Base-by-base conservation (phyloP, 306 rosid genomes). In the Mucuna pruriens region DNA sequence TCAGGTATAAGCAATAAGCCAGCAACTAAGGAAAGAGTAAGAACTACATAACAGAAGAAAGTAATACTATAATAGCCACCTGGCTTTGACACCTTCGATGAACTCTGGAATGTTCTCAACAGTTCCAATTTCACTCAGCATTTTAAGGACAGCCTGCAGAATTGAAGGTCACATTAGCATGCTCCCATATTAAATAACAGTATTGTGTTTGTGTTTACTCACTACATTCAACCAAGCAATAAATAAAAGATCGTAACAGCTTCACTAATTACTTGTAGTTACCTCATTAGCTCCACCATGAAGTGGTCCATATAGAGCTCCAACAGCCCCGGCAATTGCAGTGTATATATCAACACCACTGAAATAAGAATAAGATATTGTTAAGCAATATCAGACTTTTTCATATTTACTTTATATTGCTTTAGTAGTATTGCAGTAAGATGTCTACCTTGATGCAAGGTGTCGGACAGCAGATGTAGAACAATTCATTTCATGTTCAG, bases 221-320 rank as follows among this genome's bases (percentile, higher is more conserved):
- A 29, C 33, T 51, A 44, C 29, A 39, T 69, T 52, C 17, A 48
- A 80, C 76, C 29, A 44, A 36, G 70, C 10, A 42, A 60, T 7
- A 2, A 15, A 16, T 52, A 66, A 34, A 84, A 19, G 67, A 54
- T 39, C 25, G 17, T 31, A 52, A 69, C 7, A 73, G 74, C 58
- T 75, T 36, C 71, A 46, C 63, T 39, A 78, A 38, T 66, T 25
- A 40, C 54, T 60, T 68, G 23, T 31, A 34, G 58, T 46, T 82
- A 94, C 98, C 98, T 91, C 97, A 89, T 94, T 94, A 16, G 98
- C 98, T 74, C 97, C 98, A 81, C 98, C 98, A 65, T 92, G 98
- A 85, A 94, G 98, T 36, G 98, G 97, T 63, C 97, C 98, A 85
- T 92, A 92, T 23, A 94, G 82, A 48, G 98, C 98, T 75, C 98